A percentile compares a stretch with the other conserved stretches of the same genome.
Evolutionary conservation across 2,329 filamentous ascomycete species (phyloP).

Genomic region (Fusarium drepaniforme): DNA sequence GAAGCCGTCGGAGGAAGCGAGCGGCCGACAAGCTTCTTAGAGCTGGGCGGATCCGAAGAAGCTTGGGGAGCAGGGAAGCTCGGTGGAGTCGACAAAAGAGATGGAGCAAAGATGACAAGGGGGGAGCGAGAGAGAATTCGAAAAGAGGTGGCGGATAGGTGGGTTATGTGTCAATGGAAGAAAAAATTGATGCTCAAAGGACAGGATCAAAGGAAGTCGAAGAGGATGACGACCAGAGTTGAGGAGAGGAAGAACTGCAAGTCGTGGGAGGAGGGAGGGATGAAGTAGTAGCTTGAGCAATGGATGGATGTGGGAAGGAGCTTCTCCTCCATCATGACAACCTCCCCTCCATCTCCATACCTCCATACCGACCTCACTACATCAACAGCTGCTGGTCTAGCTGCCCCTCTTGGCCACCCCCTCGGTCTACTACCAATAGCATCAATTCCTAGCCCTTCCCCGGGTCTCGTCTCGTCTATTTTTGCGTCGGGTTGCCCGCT

Average conservation of each 20-base stretch:
- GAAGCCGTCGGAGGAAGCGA: neutral
- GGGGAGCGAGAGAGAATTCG: slow-evolving; percentile 6
- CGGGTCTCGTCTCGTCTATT: slow-evolving; percentile 12
- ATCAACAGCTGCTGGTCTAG: slow-evolving; percentile 15
- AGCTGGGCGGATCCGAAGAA: slow-evolving; percentile 30
- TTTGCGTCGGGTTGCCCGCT: slow-evolving; percentile 12
- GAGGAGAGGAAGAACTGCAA: slow-evolving; percentile 1
- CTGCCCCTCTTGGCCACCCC: slow-evolving; percentile 5
- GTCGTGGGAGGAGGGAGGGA: neutral
- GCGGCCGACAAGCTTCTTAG: slow-evolving; percentile 16
- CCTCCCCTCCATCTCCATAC: slow-evolving; percentile 6
- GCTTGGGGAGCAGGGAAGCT: slow-evolving; percentile 28
- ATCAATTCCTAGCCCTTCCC: slow-evolving; percentile 7
- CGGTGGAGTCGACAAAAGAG: slow-evolving; percentile 32
- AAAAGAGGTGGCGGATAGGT: neutral
- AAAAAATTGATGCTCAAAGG: slow-evolving; percentile 24
- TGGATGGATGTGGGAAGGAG: slow-evolving; percentile 16
- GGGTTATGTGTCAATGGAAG: slow-evolving; percentile 18
- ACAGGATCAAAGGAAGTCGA: slow-evolving; percentile 4
- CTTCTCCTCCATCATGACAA: slow-evolving; percentile 35
- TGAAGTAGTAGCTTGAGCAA: neutral
- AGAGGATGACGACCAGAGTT: slow-evolving; percentile 7
- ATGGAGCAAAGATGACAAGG: slow-evolving; percentile 18
- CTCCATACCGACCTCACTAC: neutral
- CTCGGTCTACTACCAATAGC: slow-evolving; percentile 3